Conservation (phyloP, 2,329 filamentous ascomycete species). For the Fusarium tupiense region DNA sequence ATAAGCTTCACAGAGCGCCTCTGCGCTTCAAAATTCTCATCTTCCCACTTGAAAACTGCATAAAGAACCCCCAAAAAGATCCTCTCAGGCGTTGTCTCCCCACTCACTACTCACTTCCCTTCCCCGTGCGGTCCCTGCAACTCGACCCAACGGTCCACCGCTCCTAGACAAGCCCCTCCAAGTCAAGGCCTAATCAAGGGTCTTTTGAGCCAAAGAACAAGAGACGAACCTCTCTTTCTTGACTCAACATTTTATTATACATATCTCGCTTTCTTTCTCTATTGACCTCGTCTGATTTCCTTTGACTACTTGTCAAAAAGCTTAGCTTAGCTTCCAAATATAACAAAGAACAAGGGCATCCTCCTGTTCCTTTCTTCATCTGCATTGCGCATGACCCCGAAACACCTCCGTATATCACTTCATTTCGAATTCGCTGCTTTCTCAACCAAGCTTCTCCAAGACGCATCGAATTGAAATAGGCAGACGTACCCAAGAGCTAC, state of each 20-base stretch:
- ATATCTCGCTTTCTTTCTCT: constrained; percentile 13
- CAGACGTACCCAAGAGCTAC: background rate
- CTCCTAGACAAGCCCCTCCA: constrained; percentile 43
- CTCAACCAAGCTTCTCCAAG: constrained; percentile 14
- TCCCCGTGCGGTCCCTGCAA: constrained; percentile 41
- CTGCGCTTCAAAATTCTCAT: background rate
- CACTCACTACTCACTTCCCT: constrained; percentile 34
- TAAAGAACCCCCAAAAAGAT: background rate
- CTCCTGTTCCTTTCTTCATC: constrained; percentile 31
- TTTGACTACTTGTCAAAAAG: constrained; percentile 30
- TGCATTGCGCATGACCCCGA: constrained; percentile 35
- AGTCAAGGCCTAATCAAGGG: constrained; percentile 39
- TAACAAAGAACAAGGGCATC: constrained; percentile 28
- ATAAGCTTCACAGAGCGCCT: background rate
- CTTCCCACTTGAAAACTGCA: background rate
- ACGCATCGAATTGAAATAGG: constrained; percentile 12
- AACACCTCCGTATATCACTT: constrained; percentile 30
- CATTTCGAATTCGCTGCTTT: constrained; percentile 34
- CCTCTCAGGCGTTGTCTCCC: constrained; percentile 30
- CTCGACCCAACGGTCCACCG: constrained; percentile 45
- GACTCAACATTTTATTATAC: background rate
- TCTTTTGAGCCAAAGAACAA: constrained; percentile 32
- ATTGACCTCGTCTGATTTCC: constrained; percentile 9
- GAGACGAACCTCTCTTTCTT: constrained; percentile 10
- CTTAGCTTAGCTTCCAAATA: constrained; percentile 43